Evolutionary conservation across 169 alveolate species (phyloP).

Genomic region (Eimeria necatrix): DNA sequence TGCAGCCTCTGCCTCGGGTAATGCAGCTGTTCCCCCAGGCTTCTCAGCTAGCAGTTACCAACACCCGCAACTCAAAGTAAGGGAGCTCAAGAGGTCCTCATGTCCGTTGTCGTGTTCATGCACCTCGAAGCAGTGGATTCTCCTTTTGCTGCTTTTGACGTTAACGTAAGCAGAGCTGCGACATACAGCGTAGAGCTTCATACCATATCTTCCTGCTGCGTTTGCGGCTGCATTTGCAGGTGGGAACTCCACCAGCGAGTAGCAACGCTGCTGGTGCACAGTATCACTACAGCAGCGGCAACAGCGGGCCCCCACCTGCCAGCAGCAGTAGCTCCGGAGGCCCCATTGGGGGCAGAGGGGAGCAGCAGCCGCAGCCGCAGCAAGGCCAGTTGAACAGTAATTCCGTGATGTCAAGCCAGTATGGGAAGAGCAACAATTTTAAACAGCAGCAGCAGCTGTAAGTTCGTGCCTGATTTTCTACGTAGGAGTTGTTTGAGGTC

Average conservation of each 20-base stretch:
- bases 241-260: conserved; percentile 51
- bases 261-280: conserved; percentile 26
- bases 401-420: conserved; percentile 7
- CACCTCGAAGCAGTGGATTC: background rate
- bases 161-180: too few relatives aligned
- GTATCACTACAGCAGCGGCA: conserved; percentile 60
- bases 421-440: conserved; percentile 25
- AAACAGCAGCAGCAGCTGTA: conserved; percentile 71
- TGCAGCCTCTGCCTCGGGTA: conserved; percentile 30
- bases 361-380: conserved; percentile 71
- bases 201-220: background rate
- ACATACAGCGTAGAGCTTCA: background rate
- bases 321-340: conserved; percentile 65
- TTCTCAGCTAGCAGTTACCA: conserved; percentile 59
- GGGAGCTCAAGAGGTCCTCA: background rate
- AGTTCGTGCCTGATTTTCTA: background rate
- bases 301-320: conserved; percentile 52
- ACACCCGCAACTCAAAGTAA: conserved; percentile 55
- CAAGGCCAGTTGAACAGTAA: conserved; percentile 50
- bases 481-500: too few relatives aligned
- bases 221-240: background rate
- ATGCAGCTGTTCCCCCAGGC: conserved; percentile 55
- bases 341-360: conserved; percentile 49
- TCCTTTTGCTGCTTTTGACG: background rate
- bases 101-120: background rate